Evolutionary conservation across 768 basidiomycete genomes (phyloP).

Genomic region (Fibroporia radiculosa): DNA sequence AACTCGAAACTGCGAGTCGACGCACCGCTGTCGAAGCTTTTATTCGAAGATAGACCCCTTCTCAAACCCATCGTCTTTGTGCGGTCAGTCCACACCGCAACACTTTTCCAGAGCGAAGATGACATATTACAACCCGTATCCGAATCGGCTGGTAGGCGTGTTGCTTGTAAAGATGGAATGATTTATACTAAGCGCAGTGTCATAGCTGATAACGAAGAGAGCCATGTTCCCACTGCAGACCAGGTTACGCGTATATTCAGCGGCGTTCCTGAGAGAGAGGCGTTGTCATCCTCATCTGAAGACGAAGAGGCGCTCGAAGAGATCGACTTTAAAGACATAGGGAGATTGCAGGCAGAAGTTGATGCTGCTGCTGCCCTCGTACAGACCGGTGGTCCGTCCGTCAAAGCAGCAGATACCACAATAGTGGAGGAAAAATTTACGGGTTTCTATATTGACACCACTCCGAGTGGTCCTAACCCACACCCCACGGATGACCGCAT

Average conservation of each 20-base stretch:
- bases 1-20: slow-evolving; percentile 28
- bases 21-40: slow-evolving; percentile 46
- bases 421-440: slow-evolving; percentile 28
- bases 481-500: neutral
- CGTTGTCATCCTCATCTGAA: slow-evolving; percentile 9
- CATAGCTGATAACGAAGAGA: slow-evolving; percentile 41
- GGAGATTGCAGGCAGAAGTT: slow-evolving; percentile 35
- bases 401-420: neutral
- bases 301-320: slow-evolving; percentile 20
- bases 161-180: too few relatives aligned
- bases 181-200: neutral
- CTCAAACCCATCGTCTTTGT: slow-evolving; percentile 68
- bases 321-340: slow-evolving; percentile 61
- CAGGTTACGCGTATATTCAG: slow-evolving; percentile 58
- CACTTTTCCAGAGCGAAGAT: slow-evolving; percentile 48
- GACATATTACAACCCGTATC: slow-evolving; percentile 50
- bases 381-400: neutral
- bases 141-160: slow-evolving; percentile 42
- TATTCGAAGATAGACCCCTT: slow-evolving; percentile 51
- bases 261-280: slow-evolving; percentile 13
- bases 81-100: slow-evolving; percentile 41
- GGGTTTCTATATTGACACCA: slow-evolving; percentile 31
- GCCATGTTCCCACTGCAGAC: slow-evolving; percentile 65
- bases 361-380: slow-evolving; percentile 20
- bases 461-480: slow-evolving; percentile 2